Evolutionary conservation across 345 rosid species (phyloP), one percentile per base, ranked within the genome.

Genomic region (Eutrema japonicum): DNA sequence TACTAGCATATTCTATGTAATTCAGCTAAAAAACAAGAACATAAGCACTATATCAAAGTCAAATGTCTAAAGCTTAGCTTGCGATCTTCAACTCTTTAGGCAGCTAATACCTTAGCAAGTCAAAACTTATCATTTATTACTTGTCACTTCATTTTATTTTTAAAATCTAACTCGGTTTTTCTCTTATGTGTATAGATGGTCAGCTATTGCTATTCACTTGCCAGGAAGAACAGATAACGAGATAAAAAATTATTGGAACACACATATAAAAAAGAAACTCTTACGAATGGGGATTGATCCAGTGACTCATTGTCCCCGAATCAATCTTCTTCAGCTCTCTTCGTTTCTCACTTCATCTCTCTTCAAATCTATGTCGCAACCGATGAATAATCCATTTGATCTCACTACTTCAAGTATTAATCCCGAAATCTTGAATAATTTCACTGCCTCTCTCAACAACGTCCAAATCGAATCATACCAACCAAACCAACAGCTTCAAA

Each of bases 271-370:
- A 74, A 88, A 86, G 83, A 88, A 86, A 77, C 82, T 90, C 73
- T 80, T 88, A 66, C 84, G 88, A 77, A 88, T 90, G 96, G 96
- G 96, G n/a, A 72, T 85, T 63, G 96, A 90, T 78, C 93, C 96
- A 16, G 85, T 83, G 80, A 90, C 96, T 55, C 96, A 90, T 53
- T 77, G 73, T 71, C 80, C 80, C 4, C 36, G 76, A 6, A 49
- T 77, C 10, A 71, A 66, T 71, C 68, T 77, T 43, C 80, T 58
- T 30, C 80, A 77, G 8, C 80, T 77, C 69, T 77, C 77, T 10
- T 65, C 80, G 8, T 27, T 71, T 12, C 73, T 77, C 9, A 77
- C 68, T 27, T 77, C 80, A 45, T 50, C 77, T 5, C 62, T 77
- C 56, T 77, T 71, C 56, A 64, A 65, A 65, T 64, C 80, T n/a